Base-by-base conservation (phyloP, 805 yeast genomes). In the Zygotorulaspora chibaensis region DNA sequence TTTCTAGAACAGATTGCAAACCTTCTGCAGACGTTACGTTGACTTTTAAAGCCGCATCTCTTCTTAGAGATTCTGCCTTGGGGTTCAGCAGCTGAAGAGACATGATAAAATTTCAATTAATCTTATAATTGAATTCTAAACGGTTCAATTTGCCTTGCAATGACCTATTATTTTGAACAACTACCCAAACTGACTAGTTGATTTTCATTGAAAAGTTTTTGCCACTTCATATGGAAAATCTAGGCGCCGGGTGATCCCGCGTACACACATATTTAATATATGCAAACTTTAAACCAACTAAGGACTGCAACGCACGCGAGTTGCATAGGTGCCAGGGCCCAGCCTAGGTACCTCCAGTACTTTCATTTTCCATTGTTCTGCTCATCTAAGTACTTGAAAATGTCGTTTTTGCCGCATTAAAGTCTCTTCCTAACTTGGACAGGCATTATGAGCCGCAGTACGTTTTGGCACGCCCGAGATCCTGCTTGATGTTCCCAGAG, bases 1-100 rank as follows among this genome's bases (percentile, higher is more conserved):
- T 81, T 49, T 91, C 83, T 50, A 93, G 72, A 35, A 93, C 98
- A 58, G 83, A 85, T 70, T 93, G 99, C 46, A 93, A 75, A 36
- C 99, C 99, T 65, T 88, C 96, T 4, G 99, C 99, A 3, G 99
- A 97, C 13, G 89, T 80, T 42, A 88, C 87, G 69, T 93, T 93
- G 35, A 93, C 99, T 63, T 90, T 89, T 49, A 93, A 75, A 26
- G 99, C 99, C 67, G 95, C 98, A 50, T 86, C 80, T 61, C 99
- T 81, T 70, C 98, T 81, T 55, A 93, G 70, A n/a, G 96, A 86
- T 74, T 93, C 99, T 3, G 99, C 99, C 68, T 90, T 91, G 15
- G 99, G 98, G 66, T 93, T 93, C 56, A 93, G 75, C 52, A 93
- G 76, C 72, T 93, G 99, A 57, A 90, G 74, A 35, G 86, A 81